Percentiles rank a stretch among this genome's conserved stretches.
phyloP scores from a whole-genome alignment of 2,329 filamentous ascomycete genomes.

The Cercospora janseana region DNA sequence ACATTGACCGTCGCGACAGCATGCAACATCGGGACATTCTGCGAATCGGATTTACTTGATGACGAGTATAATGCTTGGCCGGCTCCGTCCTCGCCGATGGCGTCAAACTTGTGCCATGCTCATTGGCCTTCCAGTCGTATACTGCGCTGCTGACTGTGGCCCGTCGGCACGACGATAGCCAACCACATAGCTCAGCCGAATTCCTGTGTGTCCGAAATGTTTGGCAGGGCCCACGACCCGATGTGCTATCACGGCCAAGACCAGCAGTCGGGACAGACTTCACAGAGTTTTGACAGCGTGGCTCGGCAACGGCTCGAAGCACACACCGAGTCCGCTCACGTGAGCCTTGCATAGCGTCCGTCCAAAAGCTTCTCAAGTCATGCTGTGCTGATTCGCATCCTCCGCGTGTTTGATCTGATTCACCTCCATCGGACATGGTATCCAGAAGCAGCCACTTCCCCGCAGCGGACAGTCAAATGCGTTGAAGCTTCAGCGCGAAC shows the following conservation, averaged over 20 bases:
- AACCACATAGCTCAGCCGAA: not conserved
- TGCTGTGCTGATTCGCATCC: constrained; percentile 2
- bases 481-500: no score
- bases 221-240: not conserved
- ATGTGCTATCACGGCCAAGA: constrained; percentile 6
- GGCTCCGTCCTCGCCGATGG: not conserved
- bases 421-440: not conserved
- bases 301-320: not conserved
- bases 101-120: constrained; percentile 7
- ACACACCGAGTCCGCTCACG: not conserved
- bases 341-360: not conserved
- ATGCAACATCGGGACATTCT: no score
- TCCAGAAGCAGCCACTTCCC: not conserved
- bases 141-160: not conserved
- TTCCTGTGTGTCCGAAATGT: not conserved
- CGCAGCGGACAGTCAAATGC: not conserved
- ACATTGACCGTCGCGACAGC: no score
- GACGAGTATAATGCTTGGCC: not conserved
- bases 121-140: not conserved
- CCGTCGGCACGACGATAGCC: not conserved
- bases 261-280: constrained; percentile 9
- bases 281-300: constrained; percentile 5
- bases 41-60: no score
- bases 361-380: constrained; percentile 1
- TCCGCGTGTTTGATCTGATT: not conserved